Conservation (phyloP, 768 basidiomycete species). For the Termitomyces sp. region DNA sequence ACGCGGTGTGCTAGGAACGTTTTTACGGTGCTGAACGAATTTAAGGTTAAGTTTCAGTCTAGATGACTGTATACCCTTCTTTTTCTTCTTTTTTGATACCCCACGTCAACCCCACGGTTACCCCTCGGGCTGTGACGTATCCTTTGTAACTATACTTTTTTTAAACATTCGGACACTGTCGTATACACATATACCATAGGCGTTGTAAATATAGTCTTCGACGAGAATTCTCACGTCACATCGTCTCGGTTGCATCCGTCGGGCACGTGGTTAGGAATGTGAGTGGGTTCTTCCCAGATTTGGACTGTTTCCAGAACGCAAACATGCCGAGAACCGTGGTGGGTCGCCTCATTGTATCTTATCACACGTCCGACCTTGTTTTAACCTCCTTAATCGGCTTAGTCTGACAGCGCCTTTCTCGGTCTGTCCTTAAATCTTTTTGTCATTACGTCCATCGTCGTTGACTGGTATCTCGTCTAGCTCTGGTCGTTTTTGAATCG, state of each 20-base stretch:
- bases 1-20: neutral
- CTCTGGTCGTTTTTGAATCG: neutral
- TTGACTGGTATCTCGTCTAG: neutral
- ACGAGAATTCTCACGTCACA: too few species aligned
- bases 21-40: too few species aligned
- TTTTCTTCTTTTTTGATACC: neutral
- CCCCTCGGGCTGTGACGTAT: neutral
- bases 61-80: neutral
- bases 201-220: neutral
- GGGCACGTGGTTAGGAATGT: neutral
- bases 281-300: neutral
- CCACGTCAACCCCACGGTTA: neutral
- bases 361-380: neutral
- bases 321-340: conserved; percentile 3
- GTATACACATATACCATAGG: neutral
- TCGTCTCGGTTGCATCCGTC: neutral
- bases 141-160: neutral
- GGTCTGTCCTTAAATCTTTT: neutral
- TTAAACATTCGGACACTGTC: neutral
- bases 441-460: neutral
- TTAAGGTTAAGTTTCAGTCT: too few species aligned
- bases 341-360: conserved; percentile 6
- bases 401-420: neutral
- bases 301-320: neutral
- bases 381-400: neutral